These are phyloP conservation scores for Sporisorium graminicola DNA, from an alignment of 1,284 basidiomycete genomes.

Conservation along the genomic window DNA sequence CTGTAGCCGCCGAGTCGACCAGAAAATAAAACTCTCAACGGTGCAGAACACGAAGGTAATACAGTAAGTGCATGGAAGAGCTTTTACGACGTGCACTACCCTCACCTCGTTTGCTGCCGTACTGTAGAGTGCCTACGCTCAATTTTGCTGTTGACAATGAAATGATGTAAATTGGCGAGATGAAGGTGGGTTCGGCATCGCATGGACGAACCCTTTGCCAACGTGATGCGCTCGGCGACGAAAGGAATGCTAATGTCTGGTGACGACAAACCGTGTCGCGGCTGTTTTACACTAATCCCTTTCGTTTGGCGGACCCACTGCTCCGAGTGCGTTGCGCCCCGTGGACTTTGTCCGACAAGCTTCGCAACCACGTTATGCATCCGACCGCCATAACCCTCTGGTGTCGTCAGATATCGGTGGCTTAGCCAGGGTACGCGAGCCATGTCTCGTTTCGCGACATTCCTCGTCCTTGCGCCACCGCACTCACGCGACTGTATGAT, in stretches of 20 bases:
- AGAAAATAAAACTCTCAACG: too few species aligned
- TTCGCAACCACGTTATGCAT: neutral
- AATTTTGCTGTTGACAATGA: too few species aligned
- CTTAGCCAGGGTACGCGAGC: neutral
- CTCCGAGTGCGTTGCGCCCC: neutral
- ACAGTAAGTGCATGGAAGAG: too few species aligned
- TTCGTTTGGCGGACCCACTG: too few species aligned
- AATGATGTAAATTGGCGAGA: too few species aligned
- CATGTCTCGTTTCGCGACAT: neutral
- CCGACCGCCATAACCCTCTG: too few species aligned
- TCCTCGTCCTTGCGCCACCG: neutral
- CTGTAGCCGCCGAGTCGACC: too few species aligned
- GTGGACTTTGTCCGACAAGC: neutral
- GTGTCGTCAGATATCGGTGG: neutral
- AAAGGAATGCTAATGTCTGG: conserved; percentile 6
- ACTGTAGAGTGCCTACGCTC: too few species aligned
- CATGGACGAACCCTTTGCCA: neutral
- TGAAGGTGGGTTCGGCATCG: neutral
- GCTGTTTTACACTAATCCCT: too few species aligned
- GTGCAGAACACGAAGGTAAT: too few species aligned
- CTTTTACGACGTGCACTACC: too few species aligned
- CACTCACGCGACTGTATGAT: neutral
- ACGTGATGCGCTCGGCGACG: neutral
- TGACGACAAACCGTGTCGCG: conserved; percentile 4
- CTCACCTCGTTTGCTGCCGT: too few species aligned